These are phyloP conservation scores for Chalaropsis ovoidea DNA, from an alignment of 2,329 filamentous ascomycete genomes.

Conservation along the genomic window DNA sequence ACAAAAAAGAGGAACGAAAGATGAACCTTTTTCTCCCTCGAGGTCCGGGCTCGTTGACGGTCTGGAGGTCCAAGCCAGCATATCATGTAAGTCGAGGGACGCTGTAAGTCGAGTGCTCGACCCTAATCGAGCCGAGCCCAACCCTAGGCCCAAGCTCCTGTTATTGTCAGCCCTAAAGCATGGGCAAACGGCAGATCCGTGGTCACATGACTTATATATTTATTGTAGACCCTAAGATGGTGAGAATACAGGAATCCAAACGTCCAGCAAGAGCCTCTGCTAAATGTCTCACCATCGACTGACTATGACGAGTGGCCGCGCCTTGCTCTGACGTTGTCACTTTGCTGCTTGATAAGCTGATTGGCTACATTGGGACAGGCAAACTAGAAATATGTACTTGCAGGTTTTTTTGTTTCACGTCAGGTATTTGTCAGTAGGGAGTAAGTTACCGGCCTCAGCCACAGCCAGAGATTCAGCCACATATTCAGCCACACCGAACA, in stretches of 20 bases:
- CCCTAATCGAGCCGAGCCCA: background rate
- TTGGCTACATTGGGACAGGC: no score
- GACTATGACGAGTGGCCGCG: no score
- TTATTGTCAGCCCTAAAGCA: constrained; percentile 8
- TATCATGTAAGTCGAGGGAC: background rate
- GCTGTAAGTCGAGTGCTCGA: background rate
- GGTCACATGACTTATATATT: background rate
- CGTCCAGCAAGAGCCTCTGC: no score
- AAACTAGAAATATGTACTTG: background rate
- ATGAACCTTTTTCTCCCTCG: background rate
- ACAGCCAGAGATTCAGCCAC: background rate
- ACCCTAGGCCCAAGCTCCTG: background rate
- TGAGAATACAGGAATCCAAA: no score
- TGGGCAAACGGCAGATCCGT: background rate
- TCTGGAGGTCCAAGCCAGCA: background rate
- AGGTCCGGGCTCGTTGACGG: background rate
- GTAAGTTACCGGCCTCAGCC: background rate
- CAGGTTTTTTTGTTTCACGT: background rate
- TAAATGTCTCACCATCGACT: no score
- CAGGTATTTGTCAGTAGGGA: no score
- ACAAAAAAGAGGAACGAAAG: background rate
- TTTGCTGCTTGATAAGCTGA: no score
- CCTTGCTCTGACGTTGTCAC: no score
- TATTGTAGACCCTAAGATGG: background rate
- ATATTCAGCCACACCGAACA: no score